phyloP scores from a whole-genome alignment of 1,284 basidiomycete species.

The Trametes polyzona region DNA sequence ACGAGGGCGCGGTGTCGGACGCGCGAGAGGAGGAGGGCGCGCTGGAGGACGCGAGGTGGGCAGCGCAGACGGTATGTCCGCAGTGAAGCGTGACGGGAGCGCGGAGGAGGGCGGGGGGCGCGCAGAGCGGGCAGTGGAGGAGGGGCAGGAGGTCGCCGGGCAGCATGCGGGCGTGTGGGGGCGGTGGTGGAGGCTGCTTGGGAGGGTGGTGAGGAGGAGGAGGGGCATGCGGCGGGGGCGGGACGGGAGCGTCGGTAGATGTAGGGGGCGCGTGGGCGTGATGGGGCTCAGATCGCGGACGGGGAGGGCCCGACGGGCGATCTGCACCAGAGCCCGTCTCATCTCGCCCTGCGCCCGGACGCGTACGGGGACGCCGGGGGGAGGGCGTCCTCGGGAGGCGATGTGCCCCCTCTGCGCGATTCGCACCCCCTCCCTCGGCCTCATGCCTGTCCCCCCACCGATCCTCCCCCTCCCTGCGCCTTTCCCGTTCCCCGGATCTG shows the following conservation, averaged over 20 bases:
- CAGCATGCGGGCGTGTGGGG: slow-evolving; percentile 5
- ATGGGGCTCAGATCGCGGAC: slow-evolving; percentile 14
- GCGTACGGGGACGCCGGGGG: slow-evolving; percentile 10
- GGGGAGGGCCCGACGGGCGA: background rate
- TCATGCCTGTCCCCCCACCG: slow-evolving; percentile 24
- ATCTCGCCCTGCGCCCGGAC: too few species aligned
- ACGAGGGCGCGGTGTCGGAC: slow-evolving; percentile 14
- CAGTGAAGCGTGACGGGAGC: slow-evolving; percentile 39
- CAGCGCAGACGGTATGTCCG: slow-evolving; percentile 39
- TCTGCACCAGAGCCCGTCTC: slow-evolving; percentile 8
- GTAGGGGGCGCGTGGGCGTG: slow-evolving; percentile 6
- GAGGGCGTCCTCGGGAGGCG: slow-evolving; percentile 26
- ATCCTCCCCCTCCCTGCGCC: slow-evolving; percentile 16
- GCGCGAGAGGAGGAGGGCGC: slow-evolving; percentile 18
- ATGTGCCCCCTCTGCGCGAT: slow-evolving; percentile 22
- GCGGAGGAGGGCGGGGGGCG: slow-evolving; percentile 26
- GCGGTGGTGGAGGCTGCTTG: background rate
- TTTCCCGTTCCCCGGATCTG: slow-evolving; percentile 5
- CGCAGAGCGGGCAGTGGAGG: slow-evolving; percentile 37
- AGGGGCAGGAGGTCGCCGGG: slow-evolving; percentile 29
- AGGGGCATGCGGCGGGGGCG: background rate
- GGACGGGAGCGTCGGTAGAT: slow-evolving; percentile 15
- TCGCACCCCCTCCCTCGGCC: slow-evolving; percentile 15
- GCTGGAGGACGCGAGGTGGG: slow-evolving; percentile 30
- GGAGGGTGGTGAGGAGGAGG: background rate